Percentiles rank a stretch among this genome's conserved stretches.
Conservation (phyloP, 768 basidiomycete species). For the Mycena epipterygia region DNA sequence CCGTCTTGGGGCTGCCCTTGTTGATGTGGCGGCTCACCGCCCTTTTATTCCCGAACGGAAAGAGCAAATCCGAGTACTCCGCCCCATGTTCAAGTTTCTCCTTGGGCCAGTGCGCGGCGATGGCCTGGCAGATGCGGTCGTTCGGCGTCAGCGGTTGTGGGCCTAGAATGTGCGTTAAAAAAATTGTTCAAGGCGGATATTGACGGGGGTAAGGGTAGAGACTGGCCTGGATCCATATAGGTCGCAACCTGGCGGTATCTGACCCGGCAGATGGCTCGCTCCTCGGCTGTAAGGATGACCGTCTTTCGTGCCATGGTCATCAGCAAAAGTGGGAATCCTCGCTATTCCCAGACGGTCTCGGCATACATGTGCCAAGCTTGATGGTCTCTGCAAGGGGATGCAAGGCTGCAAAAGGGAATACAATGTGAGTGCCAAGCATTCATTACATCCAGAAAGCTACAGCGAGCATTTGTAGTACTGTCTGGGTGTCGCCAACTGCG, state of each 20-base stretch:
- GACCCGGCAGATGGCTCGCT: conserved; percentile 29
- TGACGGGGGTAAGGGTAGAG: not conserved
- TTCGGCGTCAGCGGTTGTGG: conserved; percentile 7
- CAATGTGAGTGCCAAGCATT: no score
- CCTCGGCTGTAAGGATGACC: conserved; percentile 15
- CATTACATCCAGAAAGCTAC: no score
- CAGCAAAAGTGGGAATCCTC: no score
- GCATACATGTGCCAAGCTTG: no score
- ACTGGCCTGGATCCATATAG: conserved; percentile 28
- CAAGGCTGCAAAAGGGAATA: no score
- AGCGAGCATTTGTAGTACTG: no score
- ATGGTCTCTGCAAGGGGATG: not conserved
- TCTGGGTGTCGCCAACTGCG: no score
- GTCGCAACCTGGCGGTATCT: conserved; percentile 30
- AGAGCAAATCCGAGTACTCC: conserved; percentile 20
- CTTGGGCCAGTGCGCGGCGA: conserved; percentile 21
- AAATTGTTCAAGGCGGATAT: not conserved
- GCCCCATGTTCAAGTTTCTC: conserved; percentile 8
- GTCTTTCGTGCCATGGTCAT: conserved; percentile 17
- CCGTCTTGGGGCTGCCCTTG: conserved; percentile 9
- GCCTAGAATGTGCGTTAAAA: not conserved
- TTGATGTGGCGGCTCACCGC: conserved; percentile 31
- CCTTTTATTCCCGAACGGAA: conserved; percentile 28
- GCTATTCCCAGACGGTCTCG: no score
- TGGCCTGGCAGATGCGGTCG: conserved; percentile 25